Evolutionary conservation across 208 protist species (phyloP).

Genomic region (Leishmania mexicana): DNA sequence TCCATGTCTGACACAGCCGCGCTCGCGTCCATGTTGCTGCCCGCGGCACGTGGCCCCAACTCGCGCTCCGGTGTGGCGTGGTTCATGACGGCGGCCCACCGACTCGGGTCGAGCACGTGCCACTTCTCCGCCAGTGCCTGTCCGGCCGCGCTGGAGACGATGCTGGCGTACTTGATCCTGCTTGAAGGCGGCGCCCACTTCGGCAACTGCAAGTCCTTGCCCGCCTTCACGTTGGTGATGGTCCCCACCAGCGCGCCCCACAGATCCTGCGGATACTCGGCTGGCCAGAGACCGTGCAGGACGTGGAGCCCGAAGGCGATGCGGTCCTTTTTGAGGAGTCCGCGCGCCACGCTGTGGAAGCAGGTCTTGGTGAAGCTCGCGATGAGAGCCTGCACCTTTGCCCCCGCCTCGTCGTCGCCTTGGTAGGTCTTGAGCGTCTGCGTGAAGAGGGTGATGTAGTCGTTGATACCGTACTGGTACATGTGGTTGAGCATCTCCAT

Average conservation of each 20-base stretch:
- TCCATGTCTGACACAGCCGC: slow-evolving; percentile 82
- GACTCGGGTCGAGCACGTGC: slow-evolving; percentile 43
- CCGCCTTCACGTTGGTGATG: slow-evolving; percentile 33
- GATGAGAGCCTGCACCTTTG: slow-evolving; percentile 66
- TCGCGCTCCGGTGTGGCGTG: slow-evolving; percentile 64
- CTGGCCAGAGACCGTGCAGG: slow-evolving; percentile 82
- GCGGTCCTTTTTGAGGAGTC: slow-evolving; percentile 92
- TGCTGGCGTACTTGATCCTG: slow-evolving; percentile 55
- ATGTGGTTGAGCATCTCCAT: slow-evolving; percentile 94
- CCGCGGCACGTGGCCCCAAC: not conserved
- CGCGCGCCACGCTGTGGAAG: slow-evolving; percentile 72
- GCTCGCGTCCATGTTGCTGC: not conserved
- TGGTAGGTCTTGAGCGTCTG: slow-evolving; percentile 60
- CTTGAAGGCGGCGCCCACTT: slow-evolving; percentile 64
- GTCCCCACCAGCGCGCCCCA: slow-evolving; percentile 91
- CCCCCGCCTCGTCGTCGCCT: slow-evolving; percentile 23
- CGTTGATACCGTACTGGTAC: slow-evolving; percentile 96
- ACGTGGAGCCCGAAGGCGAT: slow-evolving; percentile 96
- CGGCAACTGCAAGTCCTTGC: slow-evolving; percentile 38
- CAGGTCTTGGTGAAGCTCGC: slow-evolving; percentile 63
- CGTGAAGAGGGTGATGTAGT: slow-evolving; percentile 91
- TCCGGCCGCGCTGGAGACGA: slow-evolving; percentile 42
- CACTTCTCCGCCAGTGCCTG: slow-evolving; percentile 55
- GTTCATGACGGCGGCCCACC: slow-evolving; percentile 85
- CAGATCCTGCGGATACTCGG: slow-evolving; percentile 71